Evolutionary conservation across 495 filamentous ascomycete species (phyloP), one percentile per base, ranked within the genome.

Genomic region (Penicillium malachiteum): DNA sequence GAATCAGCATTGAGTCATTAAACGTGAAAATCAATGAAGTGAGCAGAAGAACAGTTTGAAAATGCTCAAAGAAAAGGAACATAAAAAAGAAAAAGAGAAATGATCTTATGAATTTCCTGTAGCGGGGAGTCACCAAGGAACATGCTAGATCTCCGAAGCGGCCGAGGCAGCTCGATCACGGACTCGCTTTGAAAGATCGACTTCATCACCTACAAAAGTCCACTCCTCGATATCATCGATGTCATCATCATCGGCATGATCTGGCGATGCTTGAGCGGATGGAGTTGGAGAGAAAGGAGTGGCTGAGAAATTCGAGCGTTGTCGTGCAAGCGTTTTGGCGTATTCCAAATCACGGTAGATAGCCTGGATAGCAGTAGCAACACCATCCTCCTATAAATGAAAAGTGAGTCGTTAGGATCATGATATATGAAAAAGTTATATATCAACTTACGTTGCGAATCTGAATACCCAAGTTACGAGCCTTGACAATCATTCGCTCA

Each of bases 331-430:
- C 16, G 87, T 87, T 68, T 85, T 89, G n/a, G 94, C 95, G 56
- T 97, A 97, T 65, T 97, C 94, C 39, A 98, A 80, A 67, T 97
- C 94, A 9, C 94, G 87, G 68, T 97, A 98, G 50, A 98, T 91
- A 50, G 86, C 86, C 66, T 97, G 90, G 57, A 98, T 91, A 9
- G 95, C 94, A 13, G 80, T 88, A 12, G 85, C 86, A 39, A 97
- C 91, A 13, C 94, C 94, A 61, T 93, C 84, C 70, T 98, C 94
- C 89, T 95, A 55, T 50, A 47, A 21, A 50, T 9, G 30, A 12
- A 12, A 32, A 33, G 40, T 26, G 45, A 21, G 46, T 30, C 30
- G 7, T 43, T 12, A 52, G 38, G 26, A 21, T 50, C 34, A n/a
- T 7, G 21, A 31, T 42, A 13, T 32, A 17, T 32, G 7, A n/a